Conservation (phyloP, 78 protist genomes). For the Dictyostelium purpureum region DNA sequence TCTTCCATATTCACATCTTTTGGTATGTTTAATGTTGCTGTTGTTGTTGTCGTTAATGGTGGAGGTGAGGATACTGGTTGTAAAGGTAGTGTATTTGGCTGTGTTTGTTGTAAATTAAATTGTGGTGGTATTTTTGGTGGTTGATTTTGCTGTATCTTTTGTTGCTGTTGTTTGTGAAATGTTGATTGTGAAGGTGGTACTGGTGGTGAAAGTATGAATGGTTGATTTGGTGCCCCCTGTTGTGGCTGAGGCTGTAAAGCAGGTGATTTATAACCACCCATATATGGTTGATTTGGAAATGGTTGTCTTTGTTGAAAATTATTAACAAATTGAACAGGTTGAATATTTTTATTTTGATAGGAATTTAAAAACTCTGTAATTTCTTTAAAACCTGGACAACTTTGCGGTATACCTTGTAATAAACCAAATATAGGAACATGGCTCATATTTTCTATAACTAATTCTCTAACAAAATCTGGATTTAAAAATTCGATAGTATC, state of each 20-base stretch:
- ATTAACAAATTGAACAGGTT: background rate
- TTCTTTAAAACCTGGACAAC: no score
- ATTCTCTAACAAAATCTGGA: constrained; percentile 26
- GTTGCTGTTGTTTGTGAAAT: background rate
- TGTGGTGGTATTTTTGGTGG: background rate
- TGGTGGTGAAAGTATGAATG: background rate
- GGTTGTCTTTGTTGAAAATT: background rate
- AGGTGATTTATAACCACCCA: background rate
- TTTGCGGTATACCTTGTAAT: constrained; percentile 17
- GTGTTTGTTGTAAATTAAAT: background rate
- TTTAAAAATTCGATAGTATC: constrained; percentile 5
- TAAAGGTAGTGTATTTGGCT: no score
- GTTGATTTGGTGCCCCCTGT: background rate
- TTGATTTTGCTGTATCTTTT: background rate
- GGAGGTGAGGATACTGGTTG: constrained; percentile 2
- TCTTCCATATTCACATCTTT: background rate
- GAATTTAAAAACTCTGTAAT: constrained; percentile 64
- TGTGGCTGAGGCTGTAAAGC: background rate
- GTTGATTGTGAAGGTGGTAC: background rate
- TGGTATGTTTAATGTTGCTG: background rate
- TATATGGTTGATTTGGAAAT: background rate
- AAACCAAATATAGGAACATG: constrained; percentile 5
- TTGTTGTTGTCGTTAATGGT: background rate
- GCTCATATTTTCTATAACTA: constrained; percentile 38
- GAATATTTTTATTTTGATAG: constrained; percentile 10